phyloP scores from a whole-genome alignment of 257 asterid species.

The Scutellaria baicalensis region DNA sequence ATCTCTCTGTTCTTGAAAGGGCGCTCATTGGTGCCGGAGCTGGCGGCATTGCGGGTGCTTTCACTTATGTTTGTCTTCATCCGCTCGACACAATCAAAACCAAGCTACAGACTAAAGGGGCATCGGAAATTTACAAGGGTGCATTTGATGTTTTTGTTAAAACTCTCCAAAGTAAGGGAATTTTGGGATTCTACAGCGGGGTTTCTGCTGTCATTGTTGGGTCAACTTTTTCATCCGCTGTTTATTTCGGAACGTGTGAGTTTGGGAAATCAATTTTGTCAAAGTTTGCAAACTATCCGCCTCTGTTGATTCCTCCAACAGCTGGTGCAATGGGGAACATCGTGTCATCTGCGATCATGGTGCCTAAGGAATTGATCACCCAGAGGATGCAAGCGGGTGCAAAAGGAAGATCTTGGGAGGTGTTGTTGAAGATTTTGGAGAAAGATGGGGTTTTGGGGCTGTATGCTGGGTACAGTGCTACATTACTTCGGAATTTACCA shows the following conservation, averaged over 20 bases:
- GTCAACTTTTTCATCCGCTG: constrained; percentile 92
- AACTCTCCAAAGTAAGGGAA: constrained; percentile 66
- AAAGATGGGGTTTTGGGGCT: constrained; percentile 88
- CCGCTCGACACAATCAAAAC: constrained; percentile 92
- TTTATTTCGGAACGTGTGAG: constrained; percentile 95
- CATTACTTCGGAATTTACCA: constrained; percentile 85
- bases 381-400: constrained; percentile 99
- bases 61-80: constrained; percentile 87
- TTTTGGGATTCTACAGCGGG: constrained; percentile 87
- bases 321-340: constrained; percentile 99
- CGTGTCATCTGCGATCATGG: constrained; percentile 92
- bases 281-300: constrained; percentile 45
- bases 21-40: constrained; percentile 75
- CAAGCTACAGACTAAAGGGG: constrained; percentile 96
- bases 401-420: constrained; percentile 92
- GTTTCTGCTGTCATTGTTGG: constrained; percentile 94
- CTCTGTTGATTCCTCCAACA: constrained; percentile 82
- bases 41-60: constrained; percentile 96
- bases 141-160: constrained; percentile 75
- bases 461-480: constrained; percentile 92
- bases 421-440: constrained; percentile 65
- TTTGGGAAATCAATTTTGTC: constrained; percentile 87
- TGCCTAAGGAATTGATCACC: constrained; percentile 87
- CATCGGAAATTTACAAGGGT: constrained; percentile 75
- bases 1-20: constrained; percentile 71